Conservation (phyloP, 805 yeast genomes). For the Clavispora fructus region DNA sequence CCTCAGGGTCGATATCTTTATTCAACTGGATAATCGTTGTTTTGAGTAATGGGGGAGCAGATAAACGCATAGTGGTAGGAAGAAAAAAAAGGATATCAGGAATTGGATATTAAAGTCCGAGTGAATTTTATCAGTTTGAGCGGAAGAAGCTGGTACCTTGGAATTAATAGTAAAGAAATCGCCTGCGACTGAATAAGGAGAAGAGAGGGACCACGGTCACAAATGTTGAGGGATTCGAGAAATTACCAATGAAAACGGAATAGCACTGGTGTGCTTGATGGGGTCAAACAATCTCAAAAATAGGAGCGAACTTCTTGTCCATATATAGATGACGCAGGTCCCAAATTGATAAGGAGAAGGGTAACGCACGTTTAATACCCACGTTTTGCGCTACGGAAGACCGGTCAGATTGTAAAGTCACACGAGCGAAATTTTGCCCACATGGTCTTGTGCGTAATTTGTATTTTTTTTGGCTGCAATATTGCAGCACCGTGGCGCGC, state of each 20-base stretch:
- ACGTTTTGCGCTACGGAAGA: neutral
- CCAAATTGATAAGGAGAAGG: neutral
- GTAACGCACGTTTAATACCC: constrained; percentile 1
- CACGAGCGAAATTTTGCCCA: neutral
- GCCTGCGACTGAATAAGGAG: too few relatives aligned
- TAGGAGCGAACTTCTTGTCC: neutral
- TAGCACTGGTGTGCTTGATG: too few relatives aligned
- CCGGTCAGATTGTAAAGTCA: neutral
- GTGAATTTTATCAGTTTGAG: too few relatives aligned
- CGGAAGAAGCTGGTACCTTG: too few relatives aligned
- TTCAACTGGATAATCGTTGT: constrained; percentile 42
- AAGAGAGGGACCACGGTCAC: too few relatives aligned
- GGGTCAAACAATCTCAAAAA: neutral
- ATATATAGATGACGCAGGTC: neutral
- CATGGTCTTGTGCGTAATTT: constrained; percentile 1
- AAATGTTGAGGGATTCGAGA: too few relatives aligned
- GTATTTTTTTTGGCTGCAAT: neutral
- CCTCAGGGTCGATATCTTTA: constrained; percentile 38
- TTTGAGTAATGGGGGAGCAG: constrained; percentile 38
- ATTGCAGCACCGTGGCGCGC: neutral
- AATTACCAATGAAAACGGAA: too few relatives aligned
- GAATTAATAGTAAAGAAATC: too few relatives aligned
- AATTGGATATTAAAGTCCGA: too few relatives aligned
- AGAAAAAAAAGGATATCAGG: too few relatives aligned
- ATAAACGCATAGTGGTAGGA: constrained; percentile 15